Evolutionary conservation across 179 eudicot genomes (phyloP).

Genomic region (Patellifolia procumbens): DNA sequence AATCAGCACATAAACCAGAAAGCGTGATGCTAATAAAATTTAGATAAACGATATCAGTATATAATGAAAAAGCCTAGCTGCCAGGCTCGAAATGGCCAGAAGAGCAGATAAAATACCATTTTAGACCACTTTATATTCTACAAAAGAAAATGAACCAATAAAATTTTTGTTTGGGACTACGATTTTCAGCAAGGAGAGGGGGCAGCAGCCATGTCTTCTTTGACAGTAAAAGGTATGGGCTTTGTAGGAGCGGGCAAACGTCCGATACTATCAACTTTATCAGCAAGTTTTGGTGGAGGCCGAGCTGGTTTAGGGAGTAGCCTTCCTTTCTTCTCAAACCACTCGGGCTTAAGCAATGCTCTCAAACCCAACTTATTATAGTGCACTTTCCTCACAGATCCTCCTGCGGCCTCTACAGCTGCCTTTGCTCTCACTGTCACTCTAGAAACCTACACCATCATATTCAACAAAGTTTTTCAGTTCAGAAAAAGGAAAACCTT

Average conservation of each 20-base stretch:
- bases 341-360: conserved; percentile 87
- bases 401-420: conserved; percentile 87
- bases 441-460: conserved; percentile 64
- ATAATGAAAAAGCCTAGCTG: no score
- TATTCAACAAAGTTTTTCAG: neutral
- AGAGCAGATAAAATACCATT: no score
- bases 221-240: conserved; percentile 45
- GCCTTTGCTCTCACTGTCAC: conserved; percentile 86
- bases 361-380: conserved; percentile 76
- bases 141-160: neutral
- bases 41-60: no score
- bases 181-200: neutral
- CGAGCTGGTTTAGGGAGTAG: conserved; percentile 49
- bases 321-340: conserved; percentile 85
- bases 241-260: conserved; percentile 88
- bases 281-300: conserved; percentile 74
- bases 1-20: no score
- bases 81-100: no score
- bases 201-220: neutral
- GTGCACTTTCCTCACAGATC: conserved; percentile 80
- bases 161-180: neutral
- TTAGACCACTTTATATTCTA: no score
- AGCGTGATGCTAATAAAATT: no score
- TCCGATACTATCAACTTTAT: conserved; percentile 88
- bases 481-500: no score